Conservation (phyloP, 83 land plant genomes). For the Diphasiastrum complanatum region DNA sequence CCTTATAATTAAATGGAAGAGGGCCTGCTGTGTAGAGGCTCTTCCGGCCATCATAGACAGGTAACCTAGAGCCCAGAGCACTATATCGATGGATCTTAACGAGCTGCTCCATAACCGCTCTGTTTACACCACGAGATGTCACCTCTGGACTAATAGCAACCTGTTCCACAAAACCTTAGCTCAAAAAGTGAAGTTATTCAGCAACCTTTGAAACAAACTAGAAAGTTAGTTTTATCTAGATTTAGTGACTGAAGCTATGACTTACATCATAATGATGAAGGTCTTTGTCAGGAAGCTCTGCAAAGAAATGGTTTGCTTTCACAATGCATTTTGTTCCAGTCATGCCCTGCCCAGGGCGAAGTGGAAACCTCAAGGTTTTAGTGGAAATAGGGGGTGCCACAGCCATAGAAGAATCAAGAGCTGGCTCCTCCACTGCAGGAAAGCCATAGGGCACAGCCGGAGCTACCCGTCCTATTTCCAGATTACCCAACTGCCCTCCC, state of each 20-base stretch:
- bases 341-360: conserved; percentile 3
- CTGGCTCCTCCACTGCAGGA: not conserved
- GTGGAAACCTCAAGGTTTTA: conserved; percentile 10
- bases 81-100: conserved; percentile 49
- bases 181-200: too few species aligned
- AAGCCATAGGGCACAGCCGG: too few species aligned
- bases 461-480: not conserved
- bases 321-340: conserved; percentile 7
- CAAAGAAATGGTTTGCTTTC: conserved; percentile 15
- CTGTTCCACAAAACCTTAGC: too few species aligned
- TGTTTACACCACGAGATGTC: conserved; percentile 56
- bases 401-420: not conserved
- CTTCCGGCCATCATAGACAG: conserved; percentile 85
- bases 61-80: conserved; percentile 62
- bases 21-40: conserved; percentile 80
- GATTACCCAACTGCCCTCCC: not conserved
- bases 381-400: conserved; percentile 2
- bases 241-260: too few species aligned
- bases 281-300: conserved; percentile 12
- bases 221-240: too few species aligned
- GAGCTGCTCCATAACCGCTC: conserved; percentile 69
- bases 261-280: conserved; percentile 16
- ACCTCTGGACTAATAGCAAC: conserved; percentile 85
- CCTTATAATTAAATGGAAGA: conserved; percentile 59
- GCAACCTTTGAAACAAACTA: too few species aligned